Conservation (phyloP, 192 early-diverging fungal species). For the Backusella morwellensis region DNA sequence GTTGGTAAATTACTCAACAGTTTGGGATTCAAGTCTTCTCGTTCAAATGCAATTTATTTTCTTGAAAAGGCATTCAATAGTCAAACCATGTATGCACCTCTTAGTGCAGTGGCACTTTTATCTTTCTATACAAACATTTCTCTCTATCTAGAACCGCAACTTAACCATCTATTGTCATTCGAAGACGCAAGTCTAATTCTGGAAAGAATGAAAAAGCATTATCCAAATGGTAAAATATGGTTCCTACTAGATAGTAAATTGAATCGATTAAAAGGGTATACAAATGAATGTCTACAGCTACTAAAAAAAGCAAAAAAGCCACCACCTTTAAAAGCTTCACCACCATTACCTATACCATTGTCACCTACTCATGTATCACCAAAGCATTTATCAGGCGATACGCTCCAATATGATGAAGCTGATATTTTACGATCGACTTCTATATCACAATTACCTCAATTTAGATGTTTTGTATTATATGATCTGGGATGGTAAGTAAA, state of each 20-base stretch:
- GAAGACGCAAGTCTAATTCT: constrained; percentile 17
- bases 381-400: neutral
- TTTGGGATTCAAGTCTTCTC: constrained; percentile 29
- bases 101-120: constrained; percentile 22
- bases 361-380: neutral
- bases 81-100: constrained; percentile 20
- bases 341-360: neutral
- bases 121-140: constrained; percentile 33
- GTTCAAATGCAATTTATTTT: constrained; percentile 24
- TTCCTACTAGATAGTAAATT: constrained; percentile 29
- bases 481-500: constrained; percentile 35
- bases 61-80: constrained; percentile 19
- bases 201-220: constrained; percentile 21
- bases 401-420: neutral
- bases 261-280: constrained; percentile 18
- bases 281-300: constrained; percentile 11
- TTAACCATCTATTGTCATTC: constrained; percentile 18
- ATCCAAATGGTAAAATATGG: constrained; percentile 27
- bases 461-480: constrained; percentile 22
- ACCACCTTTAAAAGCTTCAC: neutral
- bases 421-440: constrained; percentile 1
- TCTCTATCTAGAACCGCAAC: constrained; percentile 18
- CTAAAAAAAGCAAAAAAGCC: constrained; percentile 8
- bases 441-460: constrained; percentile 24
- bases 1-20: constrained; percentile 28